phyloP scores from a whole-genome alignment of 2,329 filamentous ascomycete genomes.

The Fusarium longipes region DNA sequence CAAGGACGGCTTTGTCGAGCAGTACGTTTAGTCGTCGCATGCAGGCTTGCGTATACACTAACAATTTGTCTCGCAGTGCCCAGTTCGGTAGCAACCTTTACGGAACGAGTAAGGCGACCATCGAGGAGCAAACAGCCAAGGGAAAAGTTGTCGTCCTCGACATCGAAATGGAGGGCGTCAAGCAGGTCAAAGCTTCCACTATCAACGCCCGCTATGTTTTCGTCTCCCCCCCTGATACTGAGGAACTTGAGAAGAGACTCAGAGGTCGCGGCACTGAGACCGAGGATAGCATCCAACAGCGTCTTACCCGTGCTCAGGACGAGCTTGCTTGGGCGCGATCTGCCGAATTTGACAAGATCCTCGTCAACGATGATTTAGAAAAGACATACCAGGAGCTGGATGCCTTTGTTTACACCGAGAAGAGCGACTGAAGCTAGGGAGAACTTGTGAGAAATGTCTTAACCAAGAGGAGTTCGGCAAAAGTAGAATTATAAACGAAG shows the following conservation, averaged over 20 bases:
- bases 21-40: conserved; percentile 48
- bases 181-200: conserved; percentile 85
- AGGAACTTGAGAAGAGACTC: conserved; percentile 79
- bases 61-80: conserved; percentile 59
- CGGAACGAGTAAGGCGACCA: conserved; percentile 83
- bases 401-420: conserved; percentile 56
- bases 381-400: conserved; percentile 65
- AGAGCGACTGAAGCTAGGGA: conserved; percentile 15
- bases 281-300: conserved; percentile 76
- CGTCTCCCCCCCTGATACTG: conserved; percentile 80
- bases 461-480: conserved; percentile 15
- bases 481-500: conserved; percentile 19
- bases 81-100: conserved; percentile 88
- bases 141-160: conserved; percentile 85
- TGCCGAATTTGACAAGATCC: conserved; percentile 61
- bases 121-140: conserved; percentile 77
- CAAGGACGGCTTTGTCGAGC: conserved; percentile 81
- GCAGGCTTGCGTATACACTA: neutral
- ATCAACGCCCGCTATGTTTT: conserved; percentile 86
- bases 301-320: conserved; percentile 75
- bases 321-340: conserved; percentile 80
- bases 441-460: neutral
- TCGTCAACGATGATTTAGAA: conserved; percentile 59
- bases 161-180: conserved; percentile 98
- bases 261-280: conserved; percentile 81